These are phyloP conservation scores for Acanthamoeba royreba DNA, from an alignment of 208 protist genomes.

Conservation along the genomic window DNA sequence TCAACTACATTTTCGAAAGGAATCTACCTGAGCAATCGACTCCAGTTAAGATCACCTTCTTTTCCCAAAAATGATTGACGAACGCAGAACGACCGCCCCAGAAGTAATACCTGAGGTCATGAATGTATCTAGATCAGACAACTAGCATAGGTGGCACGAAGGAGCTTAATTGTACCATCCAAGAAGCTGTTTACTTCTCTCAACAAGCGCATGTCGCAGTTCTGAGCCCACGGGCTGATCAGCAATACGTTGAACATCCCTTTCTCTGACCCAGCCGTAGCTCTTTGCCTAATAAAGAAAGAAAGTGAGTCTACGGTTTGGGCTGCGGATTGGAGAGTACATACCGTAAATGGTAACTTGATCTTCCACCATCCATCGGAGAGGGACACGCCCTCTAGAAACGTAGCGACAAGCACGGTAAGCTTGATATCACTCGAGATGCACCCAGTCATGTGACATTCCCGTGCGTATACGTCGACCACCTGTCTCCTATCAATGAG, in stretches of 20 bases:
- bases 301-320: not conserved
- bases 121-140: too few species aligned
- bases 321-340: not conserved
- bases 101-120: constrained; percentile 24
- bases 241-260: not conserved
- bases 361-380: constrained; percentile 41
- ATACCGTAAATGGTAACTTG: not conserved
- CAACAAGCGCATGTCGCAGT: constrained; percentile 1
- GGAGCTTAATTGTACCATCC: constrained; percentile 42
- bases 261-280: constrained; percentile 1
- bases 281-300: not conserved
- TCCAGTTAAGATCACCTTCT: constrained; percentile 17
- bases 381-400: not conserved
- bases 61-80: not conserved
- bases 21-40: constrained; percentile 28
- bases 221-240: not conserved
- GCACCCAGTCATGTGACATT: not conserved
- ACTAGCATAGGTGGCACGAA: too few species aligned
- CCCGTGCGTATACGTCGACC: not conserved
- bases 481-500: not conserved
- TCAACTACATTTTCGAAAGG: not conserved
- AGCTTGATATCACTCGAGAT: not conserved
- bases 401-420: not conserved
- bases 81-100: constrained; percentile 37
- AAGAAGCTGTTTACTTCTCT: constrained; percentile 27